Evolutionary conservation across 2,329 filamentous ascomycete species (phyloP), one percentile per base, ranked within the genome.

Genomic region (Lachnellula hyalina): DNA sequence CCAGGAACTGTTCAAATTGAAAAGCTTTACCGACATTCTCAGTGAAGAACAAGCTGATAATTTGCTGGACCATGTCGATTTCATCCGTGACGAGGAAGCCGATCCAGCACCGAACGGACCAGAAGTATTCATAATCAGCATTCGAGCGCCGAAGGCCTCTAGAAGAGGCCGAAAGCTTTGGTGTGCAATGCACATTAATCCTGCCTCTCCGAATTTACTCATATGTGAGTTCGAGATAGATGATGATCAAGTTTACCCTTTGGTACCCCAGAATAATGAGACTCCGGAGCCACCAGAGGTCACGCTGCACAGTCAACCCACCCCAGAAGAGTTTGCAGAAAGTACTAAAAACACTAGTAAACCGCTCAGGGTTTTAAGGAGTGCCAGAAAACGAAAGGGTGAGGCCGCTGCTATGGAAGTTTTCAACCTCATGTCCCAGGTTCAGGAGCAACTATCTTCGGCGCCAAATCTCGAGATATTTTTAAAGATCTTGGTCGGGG

Each of bases 211-310:
- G 0, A 81, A 89, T 46, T 70, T 93, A 23, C 75, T 96, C 28
- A 87, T 96, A 9, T 95, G 90, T 75, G 91, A 96, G 66, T 93
- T 96, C 55, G 91, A 96, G 68, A 71, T 90, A 2, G 90, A 96
- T 67, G 87, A 96, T 58, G 90, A 95, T 59, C 71, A 75, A 0
- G 70, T 81, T 4, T 81, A 85, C 63, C 89, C 90, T 1, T 72
- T 92, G 6, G 81, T 86, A 1, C 85, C 87, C 2, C 64, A 71
- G 3, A 79, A 81, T 48, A 83, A 87, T 41, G 65, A 72, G 4
- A 83, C 79, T 0, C 84, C 84, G 0, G 82, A 85, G 7, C 71
- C 75, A 0, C 86, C 89, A 0, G 82, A 88, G 67, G 87, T 94
- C 65, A 95, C 89, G 0, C 73, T 96, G 3, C 77, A 84, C 12